Evolutionary conservation across 1,139 yeast genomes (phyloP), one percentile per base, ranked within the genome.

Genomic region (Yamadazyma jaroonii): DNA sequence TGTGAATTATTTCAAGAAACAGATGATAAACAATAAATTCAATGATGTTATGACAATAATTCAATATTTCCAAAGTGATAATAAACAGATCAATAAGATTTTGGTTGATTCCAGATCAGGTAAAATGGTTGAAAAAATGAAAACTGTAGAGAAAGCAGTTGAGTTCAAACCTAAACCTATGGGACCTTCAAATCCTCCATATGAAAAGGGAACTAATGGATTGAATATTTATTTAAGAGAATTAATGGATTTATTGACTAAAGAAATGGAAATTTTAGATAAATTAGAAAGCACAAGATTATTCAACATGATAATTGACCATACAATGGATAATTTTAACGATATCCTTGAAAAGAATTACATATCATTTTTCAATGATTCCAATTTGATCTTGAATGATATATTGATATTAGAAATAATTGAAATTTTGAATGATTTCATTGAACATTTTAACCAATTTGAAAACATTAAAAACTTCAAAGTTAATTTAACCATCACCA

Each of bases 141-240:
- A 49, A 32, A 54, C 57, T 2, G 44, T 57, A 12, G 68, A 59
- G 31, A 37, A 44, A 5, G 32, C 36, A n/a, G n/a, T 25, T 12
- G 22, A 24, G 9, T 48, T 47, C 37, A 40, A 36, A 25, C 50
- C 50, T 9, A 36, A 38, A 28, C 9, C 25, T 3, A 24, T 42
- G 48, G 51, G 36, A 66, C 83, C 24, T 61, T 67, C 43, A 53
- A 53, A 42, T 54, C 57, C 73, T 50, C 58, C 84, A 1, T 71
- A 81, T 52, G 86, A 82, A 48, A 76, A 72, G 50, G 85, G 85
- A 2, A 66, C 76, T 33, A 79, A 76, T 52, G 84, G 87, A 5
- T 73, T 85, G 31, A 64, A 64, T 25, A 59, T 62, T 31, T 84
- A 79, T 52, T 72, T 78, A 7, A 74, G 69, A 25, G 81, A 81